These are phyloP conservation scores for Martiniozyma asiatica DNA, from an alignment of 1,139 yeast species.

Conservation along the genomic window DNA sequence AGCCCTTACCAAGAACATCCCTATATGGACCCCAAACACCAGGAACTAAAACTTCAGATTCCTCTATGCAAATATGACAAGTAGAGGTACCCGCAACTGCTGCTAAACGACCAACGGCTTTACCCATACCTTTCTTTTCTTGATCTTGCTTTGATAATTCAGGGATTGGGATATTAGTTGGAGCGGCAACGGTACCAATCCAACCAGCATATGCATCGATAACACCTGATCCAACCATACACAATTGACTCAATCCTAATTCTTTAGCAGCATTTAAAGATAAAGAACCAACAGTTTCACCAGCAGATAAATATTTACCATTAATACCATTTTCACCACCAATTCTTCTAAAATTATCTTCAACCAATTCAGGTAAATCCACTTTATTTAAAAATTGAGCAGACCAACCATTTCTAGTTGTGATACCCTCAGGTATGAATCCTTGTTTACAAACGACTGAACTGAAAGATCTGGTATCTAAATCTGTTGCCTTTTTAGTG, in stretches of 20 bases:
- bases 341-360: conserved; percentile 61
- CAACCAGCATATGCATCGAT: conserved; percentile 98
- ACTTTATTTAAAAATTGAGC: conserved; percentile 55
- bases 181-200: conserved; percentile 96
- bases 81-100: conserved; percentile 99
- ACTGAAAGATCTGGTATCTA: conserved; percentile 77
- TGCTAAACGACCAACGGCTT: conserved; percentile 77
- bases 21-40: conserved; percentile 99
- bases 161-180: conserved; percentile 40
- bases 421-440: conserved; percentile 83
- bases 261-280: conserved; percentile 61
- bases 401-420: conserved; percentile 85
- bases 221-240: conserved; percentile 89
- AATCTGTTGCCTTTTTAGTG: conserved; percentile 82
- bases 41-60: conserved; percentile 76
- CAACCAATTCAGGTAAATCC: conserved; percentile 66
- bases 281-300: conserved; percentile 73
- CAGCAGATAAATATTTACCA: conserved; percentile 73
- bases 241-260: conserved; percentile 66
- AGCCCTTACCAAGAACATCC: conserved; percentile 78
- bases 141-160: conserved; percentile 29
- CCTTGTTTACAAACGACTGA: conserved; percentile 96
- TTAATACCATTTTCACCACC: conserved; percentile 75
- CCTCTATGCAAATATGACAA: conserved; percentile 84
- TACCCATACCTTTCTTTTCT: conserved; percentile 34